Conservation (phyloP, 371 early-diverging fungal species). For the Umbelopsis sp. region DNA sequence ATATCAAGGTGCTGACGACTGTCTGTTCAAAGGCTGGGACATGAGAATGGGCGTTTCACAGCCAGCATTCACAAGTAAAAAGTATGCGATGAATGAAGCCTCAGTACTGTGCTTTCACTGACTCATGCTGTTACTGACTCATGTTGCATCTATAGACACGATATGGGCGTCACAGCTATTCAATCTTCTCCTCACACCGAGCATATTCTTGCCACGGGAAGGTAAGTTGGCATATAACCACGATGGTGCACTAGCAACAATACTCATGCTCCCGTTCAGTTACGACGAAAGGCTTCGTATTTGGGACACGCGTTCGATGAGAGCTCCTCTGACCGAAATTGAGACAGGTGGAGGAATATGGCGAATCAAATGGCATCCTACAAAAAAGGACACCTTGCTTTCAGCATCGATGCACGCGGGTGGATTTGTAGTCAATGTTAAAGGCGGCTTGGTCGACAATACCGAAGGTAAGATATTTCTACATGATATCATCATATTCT, state of each 20-base stretch:
- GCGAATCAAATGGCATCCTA: constrained; percentile 94
- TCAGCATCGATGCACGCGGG: constrained; percentile 89
- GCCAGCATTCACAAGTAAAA: constrained; percentile 54
- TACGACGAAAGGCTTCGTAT: constrained; percentile 87
- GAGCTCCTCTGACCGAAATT: constrained; percentile 66
- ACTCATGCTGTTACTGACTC: not conserved
- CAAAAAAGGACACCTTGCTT: constrained; percentile 58
- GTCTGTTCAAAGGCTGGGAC: constrained; percentile 87
- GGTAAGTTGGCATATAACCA: constrained; percentile 38
- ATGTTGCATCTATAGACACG: constrained; percentile 44
- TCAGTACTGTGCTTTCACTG: not conserved
- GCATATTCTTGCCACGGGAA: constrained; percentile 78
- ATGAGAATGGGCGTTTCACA: constrained; percentile 49
- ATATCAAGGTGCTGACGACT: constrained; percentile 79
- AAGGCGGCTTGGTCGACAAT: constrained; percentile 26
- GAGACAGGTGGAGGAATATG: constrained; percentile 90
- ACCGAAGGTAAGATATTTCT: constrained; percentile 24
- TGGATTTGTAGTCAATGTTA: constrained; percentile 44
- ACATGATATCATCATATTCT: constrained; percentile 11
- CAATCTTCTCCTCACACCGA: constrained; percentile 79
- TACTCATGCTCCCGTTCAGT: constrained; percentile 24
- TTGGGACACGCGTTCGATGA: constrained; percentile 89
- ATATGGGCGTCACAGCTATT: constrained; percentile 86
- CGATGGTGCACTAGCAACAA: not conserved
- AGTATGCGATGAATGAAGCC: constrained; percentile 34